These are phyloP conservation scores for Carex arenaria DNA, from an alignment of 202 grass and related monocot genomes.

Conservation along the genomic window DNA sequence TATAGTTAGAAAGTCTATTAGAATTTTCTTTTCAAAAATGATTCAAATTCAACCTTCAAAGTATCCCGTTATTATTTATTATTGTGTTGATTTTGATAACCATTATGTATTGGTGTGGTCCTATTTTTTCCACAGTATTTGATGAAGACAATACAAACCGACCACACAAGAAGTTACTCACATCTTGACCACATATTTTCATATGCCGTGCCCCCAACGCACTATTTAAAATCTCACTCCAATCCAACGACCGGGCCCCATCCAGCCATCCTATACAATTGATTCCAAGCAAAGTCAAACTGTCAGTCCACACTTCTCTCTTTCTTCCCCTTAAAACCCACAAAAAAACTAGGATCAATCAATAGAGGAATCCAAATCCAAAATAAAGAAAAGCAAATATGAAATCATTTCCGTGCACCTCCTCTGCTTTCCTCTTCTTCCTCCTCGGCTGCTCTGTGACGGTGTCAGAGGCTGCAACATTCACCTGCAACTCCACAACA, in stretches of 20 bases:
- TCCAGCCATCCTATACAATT: neutral
- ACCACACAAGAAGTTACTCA: neutral
- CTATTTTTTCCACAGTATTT: neutral
- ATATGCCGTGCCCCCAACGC: neutral
- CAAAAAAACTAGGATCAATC: neutral
- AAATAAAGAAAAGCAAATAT: neutral
- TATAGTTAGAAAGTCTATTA: no score
- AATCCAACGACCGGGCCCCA: neutral
- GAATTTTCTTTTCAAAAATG: neutral
- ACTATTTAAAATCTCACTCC: neutral
- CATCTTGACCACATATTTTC: neutral
- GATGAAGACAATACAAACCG: neutral
- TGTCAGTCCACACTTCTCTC: neutral
- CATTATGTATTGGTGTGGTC: neutral
- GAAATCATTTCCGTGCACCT: constrained; percentile 3
- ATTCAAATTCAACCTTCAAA: neutral
- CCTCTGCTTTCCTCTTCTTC: neutral
- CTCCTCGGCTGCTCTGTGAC: constrained; percentile 15
- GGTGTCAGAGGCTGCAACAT: constrained; percentile 20
- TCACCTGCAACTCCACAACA: constrained; percentile 26
- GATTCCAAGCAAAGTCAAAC: neutral
- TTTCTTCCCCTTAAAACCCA: neutral
- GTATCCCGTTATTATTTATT: neutral
- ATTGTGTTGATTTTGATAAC: neutral
- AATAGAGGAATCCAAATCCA: neutral